phyloP scores from a whole-genome alignment of 768 basidiomycete genomes.

The Mrakia gelida region DNA sequence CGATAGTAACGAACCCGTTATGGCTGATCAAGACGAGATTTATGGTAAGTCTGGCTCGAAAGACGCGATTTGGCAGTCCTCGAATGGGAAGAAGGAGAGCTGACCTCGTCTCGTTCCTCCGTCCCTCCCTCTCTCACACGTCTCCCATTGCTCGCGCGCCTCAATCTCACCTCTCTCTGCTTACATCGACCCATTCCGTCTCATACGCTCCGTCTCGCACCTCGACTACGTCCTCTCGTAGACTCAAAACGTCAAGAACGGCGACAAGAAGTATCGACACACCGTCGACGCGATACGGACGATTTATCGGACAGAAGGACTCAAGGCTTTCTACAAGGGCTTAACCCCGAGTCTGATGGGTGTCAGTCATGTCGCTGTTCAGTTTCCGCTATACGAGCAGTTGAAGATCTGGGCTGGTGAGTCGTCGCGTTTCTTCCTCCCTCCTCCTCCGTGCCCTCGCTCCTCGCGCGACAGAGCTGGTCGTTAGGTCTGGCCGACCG shows the following conservation, averaged over 20 bases:
- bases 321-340: slow-evolving; percentile 87
- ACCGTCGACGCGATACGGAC: slow-evolving; percentile 83
- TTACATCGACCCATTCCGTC: background rate
- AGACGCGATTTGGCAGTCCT: slow-evolving; percentile 16
- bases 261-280: slow-evolving; percentile 64
- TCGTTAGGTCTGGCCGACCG: background rate
- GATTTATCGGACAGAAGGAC: slow-evolving; percentile 85
- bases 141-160: background rate
- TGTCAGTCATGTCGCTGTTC: slow-evolving; percentile 90
- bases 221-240: slow-evolving; percentile 40
- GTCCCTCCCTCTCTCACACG: background rate
- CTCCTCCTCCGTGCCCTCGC: too few relatives aligned
- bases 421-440: slow-evolving; percentile 43
- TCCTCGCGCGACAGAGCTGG: background rate
- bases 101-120: slow-evolving; percentile 8
- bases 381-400: slow-evolving; percentile 93
- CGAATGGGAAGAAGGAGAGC: background rate
- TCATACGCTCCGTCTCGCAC: background rate
- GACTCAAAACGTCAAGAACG: slow-evolving; percentile 77
- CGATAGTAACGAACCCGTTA: slow-evolving; percentile 87
- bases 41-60: slow-evolving; percentile 61
- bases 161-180: background rate
- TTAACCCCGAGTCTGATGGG: slow-evolving; percentile 88
- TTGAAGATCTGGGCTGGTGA: slow-evolving; percentile 80
- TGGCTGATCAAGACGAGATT: slow-evolving; percentile 99